Evolutionary conservation across 306 rosid species (phyloP).

Genomic region (Leucaena leucocephala): DNA sequence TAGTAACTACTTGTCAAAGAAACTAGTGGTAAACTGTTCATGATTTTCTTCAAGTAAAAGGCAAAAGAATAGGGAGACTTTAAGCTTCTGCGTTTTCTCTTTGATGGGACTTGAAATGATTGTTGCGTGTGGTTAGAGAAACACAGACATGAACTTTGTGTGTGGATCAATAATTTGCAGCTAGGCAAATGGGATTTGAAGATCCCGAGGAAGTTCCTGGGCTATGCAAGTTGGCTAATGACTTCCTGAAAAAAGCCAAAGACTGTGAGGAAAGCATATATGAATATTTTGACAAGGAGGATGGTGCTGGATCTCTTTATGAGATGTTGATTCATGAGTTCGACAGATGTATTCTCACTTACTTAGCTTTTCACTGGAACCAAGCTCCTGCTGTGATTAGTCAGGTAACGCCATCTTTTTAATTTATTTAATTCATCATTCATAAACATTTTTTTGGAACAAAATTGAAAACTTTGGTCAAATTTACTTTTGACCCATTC

Average conservation of each 20-base stretch:
- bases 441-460: not conserved
- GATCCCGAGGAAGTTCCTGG: constrained; percentile 58
- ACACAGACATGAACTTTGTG: not conserved
- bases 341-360: constrained; percentile 72
- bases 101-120: not conserved
- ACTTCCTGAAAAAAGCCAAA: constrained; percentile 58
- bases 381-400: constrained; percentile 55
- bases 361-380: constrained; percentile 86
- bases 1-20: not conserved
- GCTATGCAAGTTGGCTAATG: constrained; percentile 58
- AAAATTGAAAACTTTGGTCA: not conserved
- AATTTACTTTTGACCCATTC: not conserved
- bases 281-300: constrained; percentile 54
- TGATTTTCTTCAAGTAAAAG: not conserved
- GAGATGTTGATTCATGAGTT: constrained; percentile 59
- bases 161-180: constrained; percentile 38
- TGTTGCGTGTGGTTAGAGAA: not conserved
- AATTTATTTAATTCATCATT: not conserved
- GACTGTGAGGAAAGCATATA: constrained; percentile 59
- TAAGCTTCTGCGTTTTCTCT: not conserved
- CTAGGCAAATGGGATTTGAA: constrained; percentile 75
- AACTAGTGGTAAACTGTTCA: not conserved
- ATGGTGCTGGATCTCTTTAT: constrained; percentile 42
- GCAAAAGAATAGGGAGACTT: not conserved
- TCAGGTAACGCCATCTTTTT: constrained; percentile 47